phyloP scores from a whole-genome alignment of 306 rosid species.

The Styphnolobium japonicum region DNA sequence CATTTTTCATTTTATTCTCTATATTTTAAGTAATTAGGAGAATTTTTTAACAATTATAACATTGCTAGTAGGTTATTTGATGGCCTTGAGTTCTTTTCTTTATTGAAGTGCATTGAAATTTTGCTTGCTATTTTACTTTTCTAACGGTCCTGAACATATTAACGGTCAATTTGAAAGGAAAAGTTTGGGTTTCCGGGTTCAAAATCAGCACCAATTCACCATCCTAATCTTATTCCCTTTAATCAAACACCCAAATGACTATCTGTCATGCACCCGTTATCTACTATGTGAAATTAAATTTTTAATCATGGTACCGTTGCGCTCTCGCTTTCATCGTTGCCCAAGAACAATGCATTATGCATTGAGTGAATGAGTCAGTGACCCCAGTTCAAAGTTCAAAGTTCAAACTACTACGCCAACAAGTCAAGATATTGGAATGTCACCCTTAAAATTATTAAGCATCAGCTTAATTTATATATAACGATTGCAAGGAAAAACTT shows the following conservation, averaged over 20 bases:
- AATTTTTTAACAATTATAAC: too few species aligned
- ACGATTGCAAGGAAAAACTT: background rate
- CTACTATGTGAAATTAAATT: constrained; percentile 2
- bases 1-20: too few species aligned
- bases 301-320: constrained; percentile 31
- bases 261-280: constrained; percentile 24
- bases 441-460: background rate
- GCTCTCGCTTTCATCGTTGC: constrained; percentile 38
- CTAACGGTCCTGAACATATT: constrained; percentile 4
- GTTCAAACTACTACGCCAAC: constrained; percentile 29
- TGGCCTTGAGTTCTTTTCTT: background rate
- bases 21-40: too few species aligned
- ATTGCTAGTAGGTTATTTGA: background rate
- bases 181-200: background rate
- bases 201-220: background rate
- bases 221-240: background rate
- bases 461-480: background rate
- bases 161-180: constrained; percentile 6
- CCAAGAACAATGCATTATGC: constrained; percentile 21
- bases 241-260: constrained; percentile 1
- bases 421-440: constrained; percentile 29
- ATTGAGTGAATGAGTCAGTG: too few species aligned
- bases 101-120: constrained; percentile 10
- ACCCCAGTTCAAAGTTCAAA: constrained; percentile 20
- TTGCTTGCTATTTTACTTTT: background rate